Evolutionary conservation across 305 asterid genomes (phyloP).

Genomic region (Coffea humblotiana): DNA sequence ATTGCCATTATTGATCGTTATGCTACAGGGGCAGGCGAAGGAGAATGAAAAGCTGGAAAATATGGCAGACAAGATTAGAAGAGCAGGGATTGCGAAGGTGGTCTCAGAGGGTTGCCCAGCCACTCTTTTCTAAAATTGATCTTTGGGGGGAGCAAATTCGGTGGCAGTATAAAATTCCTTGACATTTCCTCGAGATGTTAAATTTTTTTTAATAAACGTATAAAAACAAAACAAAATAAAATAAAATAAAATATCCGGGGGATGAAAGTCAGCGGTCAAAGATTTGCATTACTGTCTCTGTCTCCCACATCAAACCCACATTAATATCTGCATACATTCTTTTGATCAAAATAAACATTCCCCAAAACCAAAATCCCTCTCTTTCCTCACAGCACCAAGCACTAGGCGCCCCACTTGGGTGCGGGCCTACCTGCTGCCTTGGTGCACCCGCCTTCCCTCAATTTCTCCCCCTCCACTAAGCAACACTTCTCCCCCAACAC

Average conservation of each 20-base stretch:
- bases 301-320: slow-evolving; percentile 47
- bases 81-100: slow-evolving; percentile 17
- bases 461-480: slow-evolving; percentile 19
- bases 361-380: slow-evolving; percentile 32
- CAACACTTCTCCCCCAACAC: background rate
- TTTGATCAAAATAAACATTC: slow-evolving; percentile 37
- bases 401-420: slow-evolving; percentile 50
- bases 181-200: slow-evolving; percentile 36
- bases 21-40: background rate
- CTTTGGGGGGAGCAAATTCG: slow-evolving; percentile 10
- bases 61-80: slow-evolving; percentile 34
- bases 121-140: slow-evolving; percentile 6
- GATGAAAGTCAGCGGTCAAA: slow-evolving; percentile 52
- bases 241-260: background rate
- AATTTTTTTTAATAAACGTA: background rate
- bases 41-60: slow-evolving; percentile 12
- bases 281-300: slow-evolving; percentile 51
- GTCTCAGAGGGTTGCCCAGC: background rate
- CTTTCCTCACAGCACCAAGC: slow-evolving; percentile 33
- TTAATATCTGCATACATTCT: slow-evolving; percentile 20
- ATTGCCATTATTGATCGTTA: slow-evolving; percentile 6
- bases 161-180: background rate
- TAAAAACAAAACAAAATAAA: too few relatives aligned
- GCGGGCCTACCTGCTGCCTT: slow-evolving; percentile 30
- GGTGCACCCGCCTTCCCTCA: slow-evolving; percentile 31